Percentiles rank a stretch among this genome's conserved stretches.
Evolutionary conservation across 441 rosid genomes (phyloP).

Genomic region (Pelargonium citronellum): DNA sequence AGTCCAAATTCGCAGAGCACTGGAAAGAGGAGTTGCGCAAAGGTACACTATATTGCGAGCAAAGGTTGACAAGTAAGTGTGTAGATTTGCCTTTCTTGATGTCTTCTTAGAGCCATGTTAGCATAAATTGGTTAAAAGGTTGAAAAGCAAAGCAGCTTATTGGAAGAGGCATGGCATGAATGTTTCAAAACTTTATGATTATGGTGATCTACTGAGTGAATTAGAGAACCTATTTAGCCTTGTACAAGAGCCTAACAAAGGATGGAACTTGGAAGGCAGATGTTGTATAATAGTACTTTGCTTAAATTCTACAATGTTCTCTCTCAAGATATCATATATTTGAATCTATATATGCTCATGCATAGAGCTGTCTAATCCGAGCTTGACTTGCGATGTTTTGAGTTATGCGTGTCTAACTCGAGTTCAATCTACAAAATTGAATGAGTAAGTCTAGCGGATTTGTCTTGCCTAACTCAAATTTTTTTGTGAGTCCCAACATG

Average conservation of each 20-base stretch:
- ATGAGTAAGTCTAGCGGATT: no score
- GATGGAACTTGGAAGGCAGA: conserved; percentile 36
- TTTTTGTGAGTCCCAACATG: no score
- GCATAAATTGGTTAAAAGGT: conserved; percentile 41
- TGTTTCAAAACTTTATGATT: not conserved
- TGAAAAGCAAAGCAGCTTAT: conserved; percentile 91
- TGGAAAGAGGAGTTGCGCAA: conserved; percentile 88
- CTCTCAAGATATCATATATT: no score
- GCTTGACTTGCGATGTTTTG: no score
- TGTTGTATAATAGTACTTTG: no score
- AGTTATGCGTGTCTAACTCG: no score
- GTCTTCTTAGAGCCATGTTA: conserved; percentile 11
- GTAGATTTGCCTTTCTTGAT: conserved; percentile 8
- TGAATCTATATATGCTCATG: no score
- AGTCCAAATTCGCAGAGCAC: conserved; percentile 48
- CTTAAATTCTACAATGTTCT: no score
- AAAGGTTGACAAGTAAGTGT: conserved; percentile 8
- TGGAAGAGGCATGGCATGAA: conserved; percentile 93
- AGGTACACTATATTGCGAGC: conserved; percentile 44
- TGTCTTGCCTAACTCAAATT: no score
- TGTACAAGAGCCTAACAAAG: conserved; percentile 59
- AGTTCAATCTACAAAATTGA: no score
- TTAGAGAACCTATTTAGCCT: conserved; percentile 64
- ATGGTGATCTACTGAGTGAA: conserved; percentile 40
- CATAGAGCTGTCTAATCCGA: no score